Evolutionary conservation across 345 rosid genomes (phyloP).

Genomic region (Eucalyptus virginea): DNA sequence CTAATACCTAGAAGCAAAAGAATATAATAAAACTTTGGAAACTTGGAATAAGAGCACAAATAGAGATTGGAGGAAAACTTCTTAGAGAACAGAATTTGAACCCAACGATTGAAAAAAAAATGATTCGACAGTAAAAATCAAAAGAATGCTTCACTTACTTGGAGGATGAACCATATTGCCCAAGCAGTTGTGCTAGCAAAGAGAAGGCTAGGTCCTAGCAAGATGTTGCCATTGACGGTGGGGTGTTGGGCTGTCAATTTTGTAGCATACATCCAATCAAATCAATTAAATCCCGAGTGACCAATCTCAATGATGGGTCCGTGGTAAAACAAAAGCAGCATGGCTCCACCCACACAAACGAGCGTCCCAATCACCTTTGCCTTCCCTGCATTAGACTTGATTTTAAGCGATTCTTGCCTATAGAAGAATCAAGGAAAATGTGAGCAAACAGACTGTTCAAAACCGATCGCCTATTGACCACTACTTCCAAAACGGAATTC

Average conservation of each 20-base stretch:
- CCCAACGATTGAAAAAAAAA: too few relatives aligned
- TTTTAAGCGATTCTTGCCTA: not conserved
- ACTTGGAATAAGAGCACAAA: too few relatives aligned
- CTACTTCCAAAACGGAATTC: too few relatives aligned
- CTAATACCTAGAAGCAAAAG: too few relatives aligned
- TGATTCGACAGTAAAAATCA: too few relatives aligned
- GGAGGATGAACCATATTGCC: slow-evolving; percentile 73
- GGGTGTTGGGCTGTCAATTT: not conserved
- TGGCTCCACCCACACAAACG: slow-evolving; percentile 80
- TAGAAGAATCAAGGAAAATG: too few relatives aligned
- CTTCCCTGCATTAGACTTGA: not conserved
- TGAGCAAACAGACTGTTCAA: too few relatives aligned
- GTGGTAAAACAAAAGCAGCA: slow-evolving; percentile 79
- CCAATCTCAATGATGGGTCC: slow-evolving; percentile 44
- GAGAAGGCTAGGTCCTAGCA: slow-evolving; percentile 51
- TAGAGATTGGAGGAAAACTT: too few relatives aligned
- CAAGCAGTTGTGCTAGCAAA: slow-evolving; percentile 44
- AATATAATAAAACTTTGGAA: too few relatives aligned
- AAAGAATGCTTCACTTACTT: slow-evolving; percentile 13
- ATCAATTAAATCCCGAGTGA: slow-evolving; percentile 50
- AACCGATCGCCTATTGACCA: too few relatives aligned
- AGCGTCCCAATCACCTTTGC: slow-evolving; percentile 72
- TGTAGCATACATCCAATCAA: slow-evolving; percentile 27
- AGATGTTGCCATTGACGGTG: slow-evolving; percentile 20
- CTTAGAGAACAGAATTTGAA: too few relatives aligned